A percentile compares a stretch with the other conserved stretches of the same genome.
Evolutionary conservation across 1,139 yeast species (phyloP).

Genomic region (Suhomyces guaymorum): DNA sequence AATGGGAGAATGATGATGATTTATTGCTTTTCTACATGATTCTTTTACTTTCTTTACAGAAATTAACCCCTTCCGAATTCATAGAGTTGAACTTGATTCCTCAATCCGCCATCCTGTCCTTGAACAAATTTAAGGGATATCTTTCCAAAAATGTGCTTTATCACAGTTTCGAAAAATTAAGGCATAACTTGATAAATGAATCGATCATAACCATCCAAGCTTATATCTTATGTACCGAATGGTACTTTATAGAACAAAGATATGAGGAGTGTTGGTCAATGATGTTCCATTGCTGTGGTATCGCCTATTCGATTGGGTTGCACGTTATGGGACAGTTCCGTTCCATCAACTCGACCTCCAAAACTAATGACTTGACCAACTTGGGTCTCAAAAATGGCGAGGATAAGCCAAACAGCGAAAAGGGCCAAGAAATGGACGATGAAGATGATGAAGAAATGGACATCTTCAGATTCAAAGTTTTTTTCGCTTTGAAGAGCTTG

Average conservation of each 20-base stretch:
- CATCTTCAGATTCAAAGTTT: slow-evolving; percentile 41
- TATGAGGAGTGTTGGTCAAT: slow-evolving; percentile 53
- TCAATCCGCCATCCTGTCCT: slow-evolving; percentile 23
- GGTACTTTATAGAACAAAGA: slow-evolving; percentile 49
- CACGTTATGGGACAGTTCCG: slow-evolving; percentile 45
- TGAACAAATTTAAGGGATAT: slow-evolving; percentile 27
- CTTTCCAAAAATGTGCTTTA: slow-evolving; percentile 35
- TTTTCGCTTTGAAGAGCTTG: slow-evolving; percentile 51
- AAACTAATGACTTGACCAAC: slow-evolving; percentile 3
- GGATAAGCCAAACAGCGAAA: slow-evolving; percentile 2
- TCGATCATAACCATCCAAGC: slow-evolving; percentile 50
- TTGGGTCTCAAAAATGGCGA: slow-evolving; percentile 4
- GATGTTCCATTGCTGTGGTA: slow-evolving; percentile 50
- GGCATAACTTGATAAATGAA: slow-evolving; percentile 49
- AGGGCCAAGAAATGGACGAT: slow-evolving; percentile 14
- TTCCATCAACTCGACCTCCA: slow-evolving; percentile 12
- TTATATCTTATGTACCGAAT: slow-evolving; percentile 52
- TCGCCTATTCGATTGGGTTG: slow-evolving; percentile 53
- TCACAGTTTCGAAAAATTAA: slow-evolving; percentile 42
- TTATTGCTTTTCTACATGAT: slow-evolving; percentile 48
- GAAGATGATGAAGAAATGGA: slow-evolving; percentile 34
- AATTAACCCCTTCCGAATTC: slow-evolving; percentile 39
- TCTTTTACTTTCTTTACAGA: slow-evolving; percentile 40
- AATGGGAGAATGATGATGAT: slow-evolving; percentile 55
- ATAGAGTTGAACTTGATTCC: slow-evolving; percentile 28